phyloP scores from a whole-genome alignment of 2,329 filamentous ascomycete species.

The Trichophyton rubrum region DNA sequence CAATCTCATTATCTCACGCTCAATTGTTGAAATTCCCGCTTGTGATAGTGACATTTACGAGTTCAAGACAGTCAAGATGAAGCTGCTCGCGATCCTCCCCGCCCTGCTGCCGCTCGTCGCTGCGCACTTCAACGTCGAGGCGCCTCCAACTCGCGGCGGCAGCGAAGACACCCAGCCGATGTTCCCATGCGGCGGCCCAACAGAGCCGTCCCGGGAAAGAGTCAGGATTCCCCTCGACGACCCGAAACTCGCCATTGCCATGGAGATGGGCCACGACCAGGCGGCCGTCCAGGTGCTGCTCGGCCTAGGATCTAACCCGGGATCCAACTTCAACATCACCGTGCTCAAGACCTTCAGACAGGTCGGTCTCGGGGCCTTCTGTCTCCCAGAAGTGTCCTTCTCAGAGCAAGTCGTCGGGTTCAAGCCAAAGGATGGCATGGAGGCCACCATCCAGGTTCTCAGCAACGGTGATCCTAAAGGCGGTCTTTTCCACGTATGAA shows the following conservation, averaged over 20 bases:
- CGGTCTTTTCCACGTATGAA: constrained; percentile 53
- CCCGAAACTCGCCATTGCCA: constrained; percentile 37
- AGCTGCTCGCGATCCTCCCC: constrained; percentile 29
- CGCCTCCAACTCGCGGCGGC: constrained; percentile 40
- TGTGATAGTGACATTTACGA: too few species aligned
- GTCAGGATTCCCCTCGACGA: constrained; percentile 39
- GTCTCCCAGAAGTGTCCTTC: constrained; percentile 45
- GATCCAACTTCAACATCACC: constrained; percentile 55
- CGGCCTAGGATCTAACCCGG: constrained; percentile 40
- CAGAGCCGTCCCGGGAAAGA: constrained; percentile 34
- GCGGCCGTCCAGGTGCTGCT: constrained; percentile 43
- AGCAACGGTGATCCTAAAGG: constrained; percentile 46
- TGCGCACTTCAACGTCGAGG: constrained; percentile 46
- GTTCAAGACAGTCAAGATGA: constrained; percentile 14
- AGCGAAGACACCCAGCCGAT: constrained; percentile 35
- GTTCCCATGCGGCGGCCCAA: constrained; percentile 40
- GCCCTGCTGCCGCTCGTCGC: constrained; percentile 34
- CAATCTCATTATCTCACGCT: too few species aligned
- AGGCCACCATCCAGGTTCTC: constrained; percentile 57
- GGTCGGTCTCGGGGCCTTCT: constrained; percentile 52
- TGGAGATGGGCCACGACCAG: constrained; percentile 42
- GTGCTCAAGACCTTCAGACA: constrained; percentile 50
- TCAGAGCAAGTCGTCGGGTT: constrained; percentile 24
- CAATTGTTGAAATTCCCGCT: too few species aligned
- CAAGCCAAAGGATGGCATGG: constrained; percentile 46